Conservation (phyloP, 2,329 filamentous ascomycete genomes). For the Volutella citrinella region DNA sequence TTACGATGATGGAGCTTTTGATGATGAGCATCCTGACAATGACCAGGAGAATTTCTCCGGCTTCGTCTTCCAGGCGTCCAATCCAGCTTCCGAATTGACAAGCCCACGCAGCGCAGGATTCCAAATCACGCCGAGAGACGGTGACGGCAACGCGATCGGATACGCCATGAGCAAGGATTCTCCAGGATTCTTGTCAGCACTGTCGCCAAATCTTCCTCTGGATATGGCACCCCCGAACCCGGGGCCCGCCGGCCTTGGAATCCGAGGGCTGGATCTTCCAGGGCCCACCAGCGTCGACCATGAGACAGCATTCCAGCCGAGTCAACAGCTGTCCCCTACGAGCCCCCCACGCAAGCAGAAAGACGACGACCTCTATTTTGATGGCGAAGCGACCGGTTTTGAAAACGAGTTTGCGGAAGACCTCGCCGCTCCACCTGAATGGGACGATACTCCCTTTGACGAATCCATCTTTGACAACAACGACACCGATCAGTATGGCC, state of each 20-base stretch:
- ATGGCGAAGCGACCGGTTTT: conserved; percentile 52
- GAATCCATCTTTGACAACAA: conserved; percentile 71
- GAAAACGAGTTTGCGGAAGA: conserved; percentile 44
- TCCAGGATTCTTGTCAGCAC: conserved; percentile 18
- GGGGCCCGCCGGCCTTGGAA: conserved; percentile 38
- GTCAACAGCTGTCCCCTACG: conserved; percentile 14
- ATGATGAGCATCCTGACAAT: conserved; percentile 23
- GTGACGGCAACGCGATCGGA: conserved; percentile 53
- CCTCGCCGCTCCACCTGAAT: conserved; percentile 37
- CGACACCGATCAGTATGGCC: conserved; percentile 60
- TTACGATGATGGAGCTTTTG: conserved; percentile 22
- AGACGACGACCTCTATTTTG: conserved; percentile 70
- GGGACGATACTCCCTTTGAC: conserved; percentile 60
- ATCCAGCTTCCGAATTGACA: conserved; percentile 46
- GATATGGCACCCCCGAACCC: conserved; percentile 9
- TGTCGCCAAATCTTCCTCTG: conserved; percentile 15
- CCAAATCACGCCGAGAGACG: conserved; percentile 53
- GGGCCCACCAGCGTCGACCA: conserved; percentile 14
- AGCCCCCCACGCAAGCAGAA: conserved; percentile 8
- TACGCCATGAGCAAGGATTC: conserved; percentile 52
- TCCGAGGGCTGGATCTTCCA: conserved; percentile 33
- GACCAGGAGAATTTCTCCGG: conserved; percentile 59
- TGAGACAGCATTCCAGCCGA: conserved; percentile 20
- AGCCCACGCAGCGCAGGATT: conserved; percentile 49
- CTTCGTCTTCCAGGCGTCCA: conserved; percentile 56